Base-by-base conservation (phyloP, 805 yeast genomes). In the Yarrowia divulgata region DNA sequence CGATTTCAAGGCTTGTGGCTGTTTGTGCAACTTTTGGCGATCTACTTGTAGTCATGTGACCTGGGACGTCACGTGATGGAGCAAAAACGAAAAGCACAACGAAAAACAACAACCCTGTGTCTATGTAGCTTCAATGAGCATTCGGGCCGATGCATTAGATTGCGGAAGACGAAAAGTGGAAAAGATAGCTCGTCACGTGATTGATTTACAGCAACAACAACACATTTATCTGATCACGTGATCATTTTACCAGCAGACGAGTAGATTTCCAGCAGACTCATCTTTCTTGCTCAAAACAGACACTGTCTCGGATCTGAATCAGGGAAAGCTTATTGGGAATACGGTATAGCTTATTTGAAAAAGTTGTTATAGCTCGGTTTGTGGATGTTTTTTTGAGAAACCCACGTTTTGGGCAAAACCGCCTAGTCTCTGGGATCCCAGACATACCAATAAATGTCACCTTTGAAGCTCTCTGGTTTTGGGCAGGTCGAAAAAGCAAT, bases 11-110 rank as follows among this genome's bases (percentile, higher is more conserved):
- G 52, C 52, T 48, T 48, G 18, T 48, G 35, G 52, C 52, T 48
- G 35, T 48, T 48, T 48, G 18, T 46, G 50, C 50, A 46, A 46
- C 50, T 32, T 32, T 46, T 46, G 50, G 34, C 32, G 50, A 23
- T 3, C 7, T 18, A 3, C n/a, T n/a, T n/a, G n/a, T n/a, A 4
- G 12, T 48, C 52, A 48, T 8, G 52, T 48, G 52, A 48, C 12
- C 29, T 14, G 48, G 19, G 48, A 18, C 48, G 29, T 46, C 50
- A 46, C 50, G 50, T 19, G 50, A 46, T 13, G 34, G 48, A n/a
- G n/a, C n/a, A n/a, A n/a, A n/a, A n/a, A n/a, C n/a, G n/a, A n/a
- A n/a, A n/a, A n/a, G 29, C 50, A n/a, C 12, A 13, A 5, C 8
- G n/a, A n/a, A n/a, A n/a, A 12, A 9, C 16, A 13, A 18, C 8